Conservation (phyloP, 2,329 filamentous ascomycete species). For the Exophiala dermatitidis region DNA sequence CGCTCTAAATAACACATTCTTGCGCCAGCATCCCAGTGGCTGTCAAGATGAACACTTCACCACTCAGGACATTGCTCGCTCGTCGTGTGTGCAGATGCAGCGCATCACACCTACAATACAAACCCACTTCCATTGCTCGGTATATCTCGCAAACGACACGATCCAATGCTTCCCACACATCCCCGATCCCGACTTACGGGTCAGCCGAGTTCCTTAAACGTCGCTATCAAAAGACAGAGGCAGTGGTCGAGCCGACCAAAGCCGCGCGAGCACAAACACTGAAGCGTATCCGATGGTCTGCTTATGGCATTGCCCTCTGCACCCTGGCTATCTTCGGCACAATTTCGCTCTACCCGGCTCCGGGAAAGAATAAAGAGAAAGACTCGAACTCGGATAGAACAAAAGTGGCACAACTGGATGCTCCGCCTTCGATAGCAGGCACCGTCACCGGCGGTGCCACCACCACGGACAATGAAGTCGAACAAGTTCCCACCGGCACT, state of each 20-base stretch:
- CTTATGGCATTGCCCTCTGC: constrained; percentile 34
- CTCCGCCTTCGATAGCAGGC: constrained; percentile 34
- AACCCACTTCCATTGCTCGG: constrained; percentile 1
- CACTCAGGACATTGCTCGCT: constrained; percentile 16
- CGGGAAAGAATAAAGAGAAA: constrained; percentile 15
- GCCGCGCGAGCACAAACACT: constrained; percentile 17
- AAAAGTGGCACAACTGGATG: constrained; percentile 35
- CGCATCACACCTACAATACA: constrained; percentile 1
- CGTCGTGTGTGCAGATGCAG: constrained; percentile 17
- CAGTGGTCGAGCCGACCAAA: constrained; percentile 7
- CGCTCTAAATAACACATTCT: too few relatives aligned
- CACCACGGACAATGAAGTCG: constrained; percentile 49
- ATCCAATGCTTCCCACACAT: constrained; percentile 6
- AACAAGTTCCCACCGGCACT: constrained; percentile 75
- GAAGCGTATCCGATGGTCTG: constrained; percentile 21
- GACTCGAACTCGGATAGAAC: constrained; percentile 9
- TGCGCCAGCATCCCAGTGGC: background rate
- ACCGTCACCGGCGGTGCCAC: constrained; percentile 31
- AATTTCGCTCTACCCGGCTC: constrained; percentile 26
- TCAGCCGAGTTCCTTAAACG: constrained; percentile 22
- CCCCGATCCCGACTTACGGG: constrained; percentile 14
- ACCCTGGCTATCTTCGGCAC: constrained; percentile 38
- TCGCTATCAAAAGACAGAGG: constrained; percentile 15
- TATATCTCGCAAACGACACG: constrained; percentile 15
- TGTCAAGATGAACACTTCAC: constrained; percentile 14